Base-by-base conservation (phyloP, 805 yeast genomes). In the Lachancea nothofagi region DNA sequence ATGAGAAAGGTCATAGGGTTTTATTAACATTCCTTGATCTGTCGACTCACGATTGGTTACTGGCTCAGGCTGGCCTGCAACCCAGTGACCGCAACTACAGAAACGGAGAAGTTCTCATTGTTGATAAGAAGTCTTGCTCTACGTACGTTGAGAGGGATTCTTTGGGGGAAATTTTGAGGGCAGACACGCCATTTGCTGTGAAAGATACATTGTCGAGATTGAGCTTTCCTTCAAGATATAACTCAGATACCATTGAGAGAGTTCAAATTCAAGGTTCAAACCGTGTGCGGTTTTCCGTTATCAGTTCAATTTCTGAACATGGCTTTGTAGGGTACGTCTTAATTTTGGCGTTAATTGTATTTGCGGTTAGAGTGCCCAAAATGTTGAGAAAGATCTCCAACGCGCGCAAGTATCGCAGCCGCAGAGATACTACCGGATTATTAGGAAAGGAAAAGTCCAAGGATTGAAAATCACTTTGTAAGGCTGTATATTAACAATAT, bases 61-160 rank as follows among this genome's bases (percentile, higher is more conserved):
- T 69, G 4, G 32, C 49, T 2, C 30, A 45, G 2, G 28, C 46
- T 8, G 59, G 57, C 1, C 41, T 53, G 13, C 44, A 49, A 8
- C 34, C 50, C 22, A 38, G 44, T 28, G 46, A 59, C 1, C 49
- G 54, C n/a, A 40, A 51, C 0, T 70, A 64, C 45, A 44, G 57
- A 7, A 54, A 62, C 2, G 90, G 89, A 5, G 85, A 82, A 54
- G 65, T 75, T 0, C 51, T 83, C 1, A 57, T 83, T 2, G 59
- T 80, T 24, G 72, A 64, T 55, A 66, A 58, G 45, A 46, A 42
- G 46, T 69, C 66, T 49, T 64, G 33, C 4, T 26, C 47, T 38
- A 49, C 59, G 42, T 69, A 53, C 43, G 65, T 62, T 45, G 65
- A 61, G 27, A 43, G 33, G 2, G 66, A 62, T 45, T 40, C 61